Evolutionary conservation across 2,329 filamentous ascomycete species (phyloP).

Genomic region (Aspergillus unguis): DNA sequence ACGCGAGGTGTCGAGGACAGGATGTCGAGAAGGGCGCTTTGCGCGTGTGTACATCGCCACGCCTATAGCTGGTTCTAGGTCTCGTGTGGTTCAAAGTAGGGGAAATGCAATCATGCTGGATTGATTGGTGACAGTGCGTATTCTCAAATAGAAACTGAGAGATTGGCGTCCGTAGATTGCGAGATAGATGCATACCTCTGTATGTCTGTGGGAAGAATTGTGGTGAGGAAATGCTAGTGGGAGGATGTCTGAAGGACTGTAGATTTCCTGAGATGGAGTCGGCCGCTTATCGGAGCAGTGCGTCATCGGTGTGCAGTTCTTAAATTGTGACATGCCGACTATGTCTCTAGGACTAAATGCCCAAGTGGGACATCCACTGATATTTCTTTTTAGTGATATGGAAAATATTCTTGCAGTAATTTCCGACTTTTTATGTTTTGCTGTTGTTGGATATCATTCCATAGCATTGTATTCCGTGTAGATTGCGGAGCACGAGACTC

Average conservation of each 20-base stretch:
- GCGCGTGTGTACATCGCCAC: conserved; percentile 1
- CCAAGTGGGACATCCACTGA: not conserved
- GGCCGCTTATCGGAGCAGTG: conserved; percentile 21
- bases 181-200: conserved; percentile 24
- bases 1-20: conserved; percentile 18
- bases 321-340: not conserved
- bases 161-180: conserved; percentile 18
- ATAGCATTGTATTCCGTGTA: no score
- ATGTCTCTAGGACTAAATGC: not conserved
- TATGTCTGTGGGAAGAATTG: not conserved
- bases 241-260: not conserved
- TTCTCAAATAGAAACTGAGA: conserved; percentile 5
- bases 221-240: not conserved
- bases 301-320: conserved; percentile 17
- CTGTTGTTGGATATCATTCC: no score
- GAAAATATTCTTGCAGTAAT: not conserved
- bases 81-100: not conserved
- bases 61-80: not conserved
- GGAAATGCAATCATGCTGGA: not conserved
- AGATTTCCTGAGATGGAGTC: conserved; percentile 10
- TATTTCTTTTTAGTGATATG: not conserved
- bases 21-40: conserved; percentile 46
- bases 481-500: no score
- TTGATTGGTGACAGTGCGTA: not conserved
- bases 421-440: not conserved